phyloP scores from a whole-genome alignment of 208 protist genomes.

The Trypanosoma vivax region DNA sequence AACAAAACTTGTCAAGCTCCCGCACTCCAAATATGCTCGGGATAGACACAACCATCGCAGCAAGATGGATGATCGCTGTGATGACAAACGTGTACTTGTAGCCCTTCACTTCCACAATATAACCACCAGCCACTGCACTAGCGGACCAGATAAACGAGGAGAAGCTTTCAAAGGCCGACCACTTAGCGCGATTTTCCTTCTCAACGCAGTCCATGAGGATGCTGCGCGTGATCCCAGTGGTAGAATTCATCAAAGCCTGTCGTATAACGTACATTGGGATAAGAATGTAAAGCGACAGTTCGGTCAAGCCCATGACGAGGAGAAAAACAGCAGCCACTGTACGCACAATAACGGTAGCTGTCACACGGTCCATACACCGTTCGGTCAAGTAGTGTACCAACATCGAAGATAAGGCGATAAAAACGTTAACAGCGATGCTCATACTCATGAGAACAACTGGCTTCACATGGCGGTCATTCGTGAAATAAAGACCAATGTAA shows the following conservation, averaged over 20 bases:
- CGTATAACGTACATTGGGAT: slow-evolving; percentile 31
- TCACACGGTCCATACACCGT: slow-evolving; percentile 25
- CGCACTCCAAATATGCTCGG: slow-evolving; percentile 28
- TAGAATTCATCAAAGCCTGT: slow-evolving; percentile 56
- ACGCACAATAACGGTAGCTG: slow-evolving; percentile 27
- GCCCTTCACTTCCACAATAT: slow-evolving; percentile 27
- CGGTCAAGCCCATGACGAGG: background rate
- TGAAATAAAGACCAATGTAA: slow-evolving; percentile 46
- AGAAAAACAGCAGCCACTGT: slow-evolving; percentile 20
- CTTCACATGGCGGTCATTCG: slow-evolving; percentile 8
- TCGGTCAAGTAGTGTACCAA: slow-evolving; percentile 7
- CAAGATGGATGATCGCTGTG: slow-evolving; percentile 40
- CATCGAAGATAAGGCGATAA: slow-evolving; percentile 19
- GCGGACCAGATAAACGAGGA: slow-evolving; percentile 53
- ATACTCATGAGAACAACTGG: slow-evolving; percentile 24
- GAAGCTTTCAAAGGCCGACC: slow-evolving; percentile 64
- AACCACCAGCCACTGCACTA: slow-evolving; percentile 47
- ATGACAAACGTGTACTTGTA: slow-evolving; percentile 39
- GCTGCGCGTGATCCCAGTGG: slow-evolving; percentile 46
- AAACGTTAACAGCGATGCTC: slow-evolving; percentile 23
- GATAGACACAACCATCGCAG: slow-evolving; percentile 24
- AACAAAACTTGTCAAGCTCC: slow-evolving; percentile 19
- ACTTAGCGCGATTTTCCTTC: slow-evolving; percentile 33
- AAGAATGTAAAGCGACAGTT: slow-evolving; percentile 5
- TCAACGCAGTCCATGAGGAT: slow-evolving; percentile 64